Base-by-base conservation (phyloP, 805 yeast species). In the Sugiyamaella chiloensis region DNA sequence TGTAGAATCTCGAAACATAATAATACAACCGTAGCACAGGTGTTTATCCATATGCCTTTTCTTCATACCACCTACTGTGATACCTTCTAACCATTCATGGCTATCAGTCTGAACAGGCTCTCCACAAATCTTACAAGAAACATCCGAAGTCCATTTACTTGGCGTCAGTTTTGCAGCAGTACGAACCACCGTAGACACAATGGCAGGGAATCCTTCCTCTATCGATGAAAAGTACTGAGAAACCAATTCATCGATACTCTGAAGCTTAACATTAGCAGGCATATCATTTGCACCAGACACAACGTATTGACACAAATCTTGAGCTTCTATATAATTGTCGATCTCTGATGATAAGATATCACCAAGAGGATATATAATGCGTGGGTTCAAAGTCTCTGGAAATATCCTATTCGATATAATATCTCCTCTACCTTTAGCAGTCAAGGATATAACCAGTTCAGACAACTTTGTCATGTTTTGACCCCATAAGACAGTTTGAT, bases 131-230 rank as follows among this genome's bases (percentile, higher is more conserved):
- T 65, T 65, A 63, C 96, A 87, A 4, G 59, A 51, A 8, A 48
- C 58, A 2, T 32, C 46, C 2, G 50, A 17, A n/a, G 16, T 21
- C 36, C 27, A 26, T 12, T 32, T 14, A 12, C 42, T 20, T 3
- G 50, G 51, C 21, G 47, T 43, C 50, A 90, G 66, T 62, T 91
- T 89, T 41, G 82, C 82, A 4, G 93, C 96, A 0, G 96, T 89
- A 55, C 87, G 83, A 11, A 89, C 89, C 17, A 91, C 97, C 0
- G 98, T 90, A 0, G 96, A 85, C 2, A 90, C 89, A 2, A 91
- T 86, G 48, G 91, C 87, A 0, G 96, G 89, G 60, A 89, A 89
- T 12, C 81, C 89, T 4, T 74, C 73, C 59, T 87, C 96, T 20
- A 90, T 79, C 27, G 74, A 72, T 24, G 70, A 74, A 57, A 87